Conservation (phyloP, 768 basidiomycete genomes). For the Clitopilus passeckerianus region DNA sequence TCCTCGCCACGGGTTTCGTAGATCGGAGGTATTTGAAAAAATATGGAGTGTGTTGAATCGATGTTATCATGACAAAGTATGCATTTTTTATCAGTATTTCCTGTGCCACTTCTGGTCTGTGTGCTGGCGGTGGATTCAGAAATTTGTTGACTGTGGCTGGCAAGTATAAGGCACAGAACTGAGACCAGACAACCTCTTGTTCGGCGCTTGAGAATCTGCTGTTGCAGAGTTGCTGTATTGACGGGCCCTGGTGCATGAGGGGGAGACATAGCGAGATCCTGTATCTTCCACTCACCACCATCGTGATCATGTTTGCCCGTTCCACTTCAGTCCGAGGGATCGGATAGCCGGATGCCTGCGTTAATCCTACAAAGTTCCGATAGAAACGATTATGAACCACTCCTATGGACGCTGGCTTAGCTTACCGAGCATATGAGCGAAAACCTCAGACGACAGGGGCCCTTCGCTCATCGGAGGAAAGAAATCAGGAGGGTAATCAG, state of each 20-base stretch:
- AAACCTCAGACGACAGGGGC: neutral
- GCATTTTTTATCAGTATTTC: neutral
- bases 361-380: neutral
- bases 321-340: neutral
- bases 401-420: too few relatives aligned
- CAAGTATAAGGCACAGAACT: slow-evolving; percentile 13
- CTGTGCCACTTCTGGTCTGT: neutral
- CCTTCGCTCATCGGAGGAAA: neutral
- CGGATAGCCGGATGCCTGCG: neutral
- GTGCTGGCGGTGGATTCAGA: slow-evolving; percentile 1
- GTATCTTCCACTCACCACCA: too few relatives aligned
- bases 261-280: too few relatives aligned
- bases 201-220: slow-evolving; percentile 1
- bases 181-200: slow-evolving; percentile 11
- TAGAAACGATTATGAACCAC: too few relatives aligned
- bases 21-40: neutral
- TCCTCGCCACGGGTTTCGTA: neutral
- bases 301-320: neutral
- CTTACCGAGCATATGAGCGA: neutral
- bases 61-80: neutral
- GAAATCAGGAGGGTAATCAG: too few relatives aligned
- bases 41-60: neutral
- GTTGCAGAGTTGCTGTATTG: slow-evolving; percentile 1
- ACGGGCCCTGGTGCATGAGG: neutral
- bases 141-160: slow-evolving; percentile 11